Evolutionary conservation across 2,329 filamentous ascomycete genomes (phyloP), one percentile per base, ranked within the genome.

Genomic region (Verticillium tricorpus): DNA sequence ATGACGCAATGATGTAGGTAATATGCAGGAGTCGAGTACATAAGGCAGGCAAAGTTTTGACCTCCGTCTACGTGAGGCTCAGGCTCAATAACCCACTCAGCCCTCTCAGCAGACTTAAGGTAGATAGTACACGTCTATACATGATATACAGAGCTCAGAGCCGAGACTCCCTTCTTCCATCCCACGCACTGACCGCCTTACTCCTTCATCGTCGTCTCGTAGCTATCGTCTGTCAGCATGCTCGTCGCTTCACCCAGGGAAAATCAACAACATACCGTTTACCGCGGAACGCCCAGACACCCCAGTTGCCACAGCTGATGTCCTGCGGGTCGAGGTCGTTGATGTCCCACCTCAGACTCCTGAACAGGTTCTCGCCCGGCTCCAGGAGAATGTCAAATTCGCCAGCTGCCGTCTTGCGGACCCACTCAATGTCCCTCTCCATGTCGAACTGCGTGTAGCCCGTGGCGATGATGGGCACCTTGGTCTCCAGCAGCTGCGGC

Each of bases 401-500:
- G 22, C 93, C 93, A 2, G 85, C 85, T 58, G 91, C 92, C 65
- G 92, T 93, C 71, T 94, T 88, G 72, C 89, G 83, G 32, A 99
- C 91, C 89, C 92, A 97, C 40, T 92, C 86, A 57, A 96, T 89
- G 75, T 99, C 95, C 63, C 95, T 84, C 73, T 96, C 86, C 89
- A 98, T 93, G 73, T 99, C 95, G 76, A 87, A 92, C 70, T 96
- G 92, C 1, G 95, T 98, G 76, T 99, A 99, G 2, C 96, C 96
- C 0, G 95, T 99, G 68, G 90, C 93, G 66, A 99, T 86, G 67
- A 99, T 91, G 1, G 95, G 95, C 1, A 95, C 88, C 77, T 99
- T 99, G 3, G 96, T 99, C 78, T 97, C 93, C 22, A 99, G 82
- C 32, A 99, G 84, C 70, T 93, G 83, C 2, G 95, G 95, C 8